These are phyloP conservation scores for Westerdykella sp. DNA, from an alignment of 2,329 filamentous ascomycete genomes.

Conservation along the genomic window DNA sequence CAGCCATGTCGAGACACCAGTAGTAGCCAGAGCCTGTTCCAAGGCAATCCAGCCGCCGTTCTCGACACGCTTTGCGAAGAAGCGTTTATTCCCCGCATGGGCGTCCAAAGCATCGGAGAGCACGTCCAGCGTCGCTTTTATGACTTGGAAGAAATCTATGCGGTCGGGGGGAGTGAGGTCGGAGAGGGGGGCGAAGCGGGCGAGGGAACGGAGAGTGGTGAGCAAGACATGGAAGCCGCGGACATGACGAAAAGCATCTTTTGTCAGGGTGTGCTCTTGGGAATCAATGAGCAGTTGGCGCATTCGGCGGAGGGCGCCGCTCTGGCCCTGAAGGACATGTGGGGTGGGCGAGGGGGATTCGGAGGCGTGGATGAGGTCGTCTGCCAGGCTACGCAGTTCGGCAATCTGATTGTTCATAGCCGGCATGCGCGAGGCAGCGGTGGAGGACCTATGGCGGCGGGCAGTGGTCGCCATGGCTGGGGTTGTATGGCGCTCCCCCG, in stretches of 20 bases:
- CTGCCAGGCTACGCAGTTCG: conserved; percentile 34
- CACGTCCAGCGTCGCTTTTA: conserved; percentile 66
- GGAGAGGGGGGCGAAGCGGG: conserved; percentile 68
- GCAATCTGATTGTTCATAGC: conserved; percentile 50
- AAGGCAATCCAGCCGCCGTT: conserved; percentile 73
- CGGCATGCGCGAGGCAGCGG: conserved; percentile 38
- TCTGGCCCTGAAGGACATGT: conserved; percentile 32
- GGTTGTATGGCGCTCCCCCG: conserved; percentile 7
- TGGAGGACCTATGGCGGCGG: conserved; percentile 35
- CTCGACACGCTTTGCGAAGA: conserved; percentile 71
- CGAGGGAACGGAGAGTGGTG: conserved; percentile 61
- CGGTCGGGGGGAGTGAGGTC: conserved; percentile 58
- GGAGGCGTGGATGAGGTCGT: conserved; percentile 30
- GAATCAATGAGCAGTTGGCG: conserved; percentile 58
- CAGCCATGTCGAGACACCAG: conserved; percentile 45
- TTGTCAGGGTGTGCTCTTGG: conserved; percentile 46
- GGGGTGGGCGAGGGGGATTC: conserved; percentile 17
- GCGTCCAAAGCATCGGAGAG: conserved; percentile 68
- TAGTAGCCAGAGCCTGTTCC: conserved; percentile 64
- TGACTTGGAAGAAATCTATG: conserved; percentile 58
- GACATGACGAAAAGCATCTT: conserved; percentile 78
- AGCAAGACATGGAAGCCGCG: conserved; percentile 72
- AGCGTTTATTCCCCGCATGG: conserved; percentile 80
- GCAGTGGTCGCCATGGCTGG: conserved; percentile 23
- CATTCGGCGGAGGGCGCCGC: conserved; percentile 56